These are phyloP conservation scores for Adenanthera pavonina DNA, from an alignment of 306 rosid species.

Conservation along the genomic window DNA sequence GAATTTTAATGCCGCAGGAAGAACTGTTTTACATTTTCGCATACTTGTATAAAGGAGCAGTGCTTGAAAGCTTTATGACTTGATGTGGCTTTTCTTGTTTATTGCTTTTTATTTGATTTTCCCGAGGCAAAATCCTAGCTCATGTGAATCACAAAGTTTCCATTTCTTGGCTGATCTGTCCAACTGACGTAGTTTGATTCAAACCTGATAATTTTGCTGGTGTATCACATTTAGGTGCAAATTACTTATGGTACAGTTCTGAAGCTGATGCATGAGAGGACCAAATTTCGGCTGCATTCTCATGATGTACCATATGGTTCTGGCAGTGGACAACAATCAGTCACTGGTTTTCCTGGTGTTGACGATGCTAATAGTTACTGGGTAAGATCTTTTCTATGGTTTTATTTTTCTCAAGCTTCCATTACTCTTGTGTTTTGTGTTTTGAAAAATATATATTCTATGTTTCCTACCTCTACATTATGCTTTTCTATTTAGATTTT, in stretches of 20 bases:
- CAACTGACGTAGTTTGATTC: neutral
- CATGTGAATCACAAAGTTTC: neutral
- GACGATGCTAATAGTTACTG: constrained; percentile 97
- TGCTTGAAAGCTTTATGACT: neutral
- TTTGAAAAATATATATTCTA: neutral
- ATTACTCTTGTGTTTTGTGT: neutral
- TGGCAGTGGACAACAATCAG: constrained; percentile 99
- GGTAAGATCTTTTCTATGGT: constrained; percentile 49
- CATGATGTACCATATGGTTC: constrained; percentile 99
- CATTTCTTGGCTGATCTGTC: neutral
- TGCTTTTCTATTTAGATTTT: neutral
- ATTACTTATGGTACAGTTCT: constrained; percentile 83
- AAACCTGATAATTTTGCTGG: neutral
- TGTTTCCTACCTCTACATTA: neutral
- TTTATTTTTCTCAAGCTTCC: neutral
- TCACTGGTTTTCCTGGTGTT: constrained; percentile 85
- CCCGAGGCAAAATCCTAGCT: neutral
- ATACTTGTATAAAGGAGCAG: neutral
- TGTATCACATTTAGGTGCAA: constrained; percentile 48
- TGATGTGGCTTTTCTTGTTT: neutral
- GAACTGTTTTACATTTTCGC: neutral
- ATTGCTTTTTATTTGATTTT: neutral
- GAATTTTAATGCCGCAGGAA: neutral
- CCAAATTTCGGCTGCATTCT: constrained; percentile 90
- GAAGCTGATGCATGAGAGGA: constrained; percentile 94